Evolutionary conservation across 2,329 filamentous ascomycete genomes (phyloP), one percentile per base, ranked within the genome.

Genomic region (Stagonosporopsis rhizophila): DNA sequence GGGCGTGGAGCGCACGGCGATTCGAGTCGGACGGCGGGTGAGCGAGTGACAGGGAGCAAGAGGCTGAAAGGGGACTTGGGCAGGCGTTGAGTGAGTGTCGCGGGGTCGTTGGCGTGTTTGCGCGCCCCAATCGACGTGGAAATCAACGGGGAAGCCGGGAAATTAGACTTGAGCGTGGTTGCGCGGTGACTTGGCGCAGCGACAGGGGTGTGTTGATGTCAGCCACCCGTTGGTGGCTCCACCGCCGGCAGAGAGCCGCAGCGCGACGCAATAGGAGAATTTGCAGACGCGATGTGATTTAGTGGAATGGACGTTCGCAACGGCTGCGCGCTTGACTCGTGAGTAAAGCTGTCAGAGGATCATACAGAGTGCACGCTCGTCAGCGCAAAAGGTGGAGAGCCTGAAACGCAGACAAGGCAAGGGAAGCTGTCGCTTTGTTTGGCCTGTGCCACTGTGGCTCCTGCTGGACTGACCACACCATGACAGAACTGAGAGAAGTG

Each of bases 161-260:
- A 58, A 58, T 58, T 58, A 53, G 49, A 23, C 9, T n/a, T 28
- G 47, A 40, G 22, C 47, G 47, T 47, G 35, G 65, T 68, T 57
- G 61, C 52, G 63, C 60, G 42, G 38, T 57, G 27, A 61, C 72
- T 75, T 76, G 72, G 72, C 72, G 67, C 65, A 56, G 57, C 59
- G 56, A 65, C 55, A 56, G 47, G 53, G 53, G 44, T 56, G 35
- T 25, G 44, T 44, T 45, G 47, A 56, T 56, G 53, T 52, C 53
- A 58, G 55, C 55, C 55, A 58, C 55, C 54, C 48, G 55, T 45
- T 32, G 45, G 49, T 52, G 25, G 54, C 17, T 44, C 48, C 48
- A 49, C 44, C 34, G 28, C 9, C 30, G 49, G 48, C 44, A 23
- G 20, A 47, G 47, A 52, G 54, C 47, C 49, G 34, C 37, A 42